Evolutionary conservation across 2,329 filamentous ascomycete species (phyloP), one percentile per base, ranked within the genome.

Genomic region (Plenodomus tracheiphilus): DNA sequence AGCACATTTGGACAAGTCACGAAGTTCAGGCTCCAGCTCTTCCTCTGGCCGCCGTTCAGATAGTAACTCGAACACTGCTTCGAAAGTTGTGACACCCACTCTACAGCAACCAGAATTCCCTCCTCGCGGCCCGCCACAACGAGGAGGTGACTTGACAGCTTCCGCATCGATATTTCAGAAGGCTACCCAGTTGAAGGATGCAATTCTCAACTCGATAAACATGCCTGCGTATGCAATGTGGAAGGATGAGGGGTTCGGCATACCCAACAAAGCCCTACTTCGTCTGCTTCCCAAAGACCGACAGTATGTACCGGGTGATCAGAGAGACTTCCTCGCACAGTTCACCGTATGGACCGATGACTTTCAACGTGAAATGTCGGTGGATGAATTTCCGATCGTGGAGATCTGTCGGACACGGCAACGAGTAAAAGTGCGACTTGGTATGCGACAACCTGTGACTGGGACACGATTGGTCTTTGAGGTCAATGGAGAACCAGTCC

Each of bases 201-300:
- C 88, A 1, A 78, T 92, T 16, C 74, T 93, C 6, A 87, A 91
- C 64, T 88, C 85, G 34, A 88, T 89, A 20, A 81, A 84, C 52
- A 85, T 89, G 65, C 88, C 89, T 0, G 86, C 90, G 18, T 76
- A 91, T 38, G 86, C 61, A 64, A 43, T 91, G 84, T 92, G 89
- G 89, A 87, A 86, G 64, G 89, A 93, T 56, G 84, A 87, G 44
- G 87, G 83, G 40, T 84, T 91, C 39, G 85, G 83, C 0, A 85
- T 91, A 37, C 85, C 88, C 3, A 93, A 93, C 62, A 82, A 81
- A 58, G 86, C 87, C 3, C 82, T 77, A 38, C 63, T 79, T 16
- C 68, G 71, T 41, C 59, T 79, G 2, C 55, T 75, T 25, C 68
- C 71, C 1, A 70, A 74, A 36, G 69, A 74, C n/a, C 68, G 54